Evolutionary conservation across 164 flowering plant species (phyloP), one percentile per base, ranked within the genome.

Genomic region (grape (Vitis vinifera)): DNA sequence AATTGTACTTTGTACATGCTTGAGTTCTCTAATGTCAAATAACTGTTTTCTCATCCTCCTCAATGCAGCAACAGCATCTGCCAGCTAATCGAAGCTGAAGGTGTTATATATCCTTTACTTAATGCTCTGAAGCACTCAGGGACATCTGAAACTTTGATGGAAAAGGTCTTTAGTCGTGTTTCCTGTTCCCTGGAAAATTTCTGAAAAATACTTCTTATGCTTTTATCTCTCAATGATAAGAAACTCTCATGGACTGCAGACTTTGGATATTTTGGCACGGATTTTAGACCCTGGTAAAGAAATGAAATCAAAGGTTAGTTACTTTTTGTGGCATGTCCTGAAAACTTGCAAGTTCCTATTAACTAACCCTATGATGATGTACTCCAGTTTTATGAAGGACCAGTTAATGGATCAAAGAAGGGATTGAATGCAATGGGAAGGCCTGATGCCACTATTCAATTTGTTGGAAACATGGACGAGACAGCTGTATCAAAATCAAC

Each of bases 201-300:
- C 16, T 69, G 15, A 12, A n/a, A 15, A 57, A 61, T 31, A 12
- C 16, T 62, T 69, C 37, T 72, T 10, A 50, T 0, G 2, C 70
- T 51, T 65, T 23, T 60, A 15, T 65, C 51, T 61, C 55, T 68
- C 9, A 49, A 27, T 74, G 55, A 72, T 70, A 62, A 3, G 13
- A 62, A 13, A 19, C 12, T 66, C 66, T 30, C 48, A 50, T 71
- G 37, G 66, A 73, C 51, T 84, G 88, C 94, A 93, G 98, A 77
- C 80, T 65, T 56, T 94, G 78, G 79, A 81, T 77, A 76, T 89
- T 71, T 89, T 94, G 55, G 82, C 87, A 51, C 83, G 92, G 74
- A 77, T 94, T 64, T 82, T 89, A 68, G 91, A 91, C 66, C 94
- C 92, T 63, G 81, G 75, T 74, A 87, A 83, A 79, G 93, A 85